Base-by-base conservation (phyloP, 2,329 filamentous ascomycete genomes). In the Fusarium ambrosium region DNA sequence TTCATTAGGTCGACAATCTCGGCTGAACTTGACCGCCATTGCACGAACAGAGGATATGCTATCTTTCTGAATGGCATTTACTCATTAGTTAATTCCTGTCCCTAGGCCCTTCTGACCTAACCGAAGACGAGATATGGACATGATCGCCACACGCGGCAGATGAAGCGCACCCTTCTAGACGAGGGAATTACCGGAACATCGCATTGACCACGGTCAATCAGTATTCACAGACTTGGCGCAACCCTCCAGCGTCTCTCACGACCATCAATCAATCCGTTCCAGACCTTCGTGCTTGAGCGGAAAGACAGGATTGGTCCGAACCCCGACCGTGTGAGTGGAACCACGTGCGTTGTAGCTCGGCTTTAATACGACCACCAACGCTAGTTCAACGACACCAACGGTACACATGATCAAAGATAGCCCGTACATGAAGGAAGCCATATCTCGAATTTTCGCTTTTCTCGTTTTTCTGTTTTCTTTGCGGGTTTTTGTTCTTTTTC, bases 281-380 rank as follows among this genome's bases (percentile, higher is more conserved):
- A 32, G 51, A 34, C 18, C 18, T 55, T 55, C 51, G 51, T 55
- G 51, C 51, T 20, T 55, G 51, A 55, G 51, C n/a, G 29, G 51
- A 32, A 55, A n/a, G 27, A 11, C n/a, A 20, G 29, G 51, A 55
- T 55, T 55, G 51, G 51, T 55, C 51, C 51, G 11, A 55, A 34
- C 29, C 51, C 29, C 0, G 29, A 16, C 18, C 18, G 51, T 55
- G 51, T 55, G 51, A 55, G 51, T 55, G 51, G 51, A 55, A 55
- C 51, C 51, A 55, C 51, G 51, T 55, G 51, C 51, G 51, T 55
- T 20, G 51, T 32, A 34, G 51, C 27, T 34, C 51, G 29, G 51
- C 51, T 55, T 55, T 55, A 34, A 55, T 55, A 55, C 51, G 51
- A 22, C 51, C 51, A 55, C 51, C 29, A 55, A 55, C 51, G 51